These are phyloP conservation scores for Elongisporangium senticosum DNA, from an alignment of 352 stramenopile species.

Conservation along the genomic window DNA sequence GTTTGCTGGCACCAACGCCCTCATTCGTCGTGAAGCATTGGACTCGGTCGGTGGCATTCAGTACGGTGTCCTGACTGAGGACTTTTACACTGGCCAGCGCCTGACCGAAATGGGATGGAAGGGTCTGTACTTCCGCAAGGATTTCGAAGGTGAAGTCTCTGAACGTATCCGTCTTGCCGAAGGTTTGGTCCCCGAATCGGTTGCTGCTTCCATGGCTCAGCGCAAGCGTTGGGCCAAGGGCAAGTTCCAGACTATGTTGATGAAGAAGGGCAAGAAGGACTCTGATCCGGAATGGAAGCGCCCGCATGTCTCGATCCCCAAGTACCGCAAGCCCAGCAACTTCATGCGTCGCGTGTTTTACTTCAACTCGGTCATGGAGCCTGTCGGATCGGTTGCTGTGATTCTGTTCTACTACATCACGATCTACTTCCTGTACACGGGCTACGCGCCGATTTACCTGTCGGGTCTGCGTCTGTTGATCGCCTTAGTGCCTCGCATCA, in stretches of 20 bases:
- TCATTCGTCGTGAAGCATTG: slow-evolving; percentile 77
- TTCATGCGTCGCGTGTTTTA: slow-evolving; percentile 86
- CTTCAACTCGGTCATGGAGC: slow-evolving; percentile 79
- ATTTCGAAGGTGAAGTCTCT: slow-evolving; percentile 72
- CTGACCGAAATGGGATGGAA: slow-evolving; percentile 83
- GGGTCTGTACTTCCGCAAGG: slow-evolving; percentile 82
- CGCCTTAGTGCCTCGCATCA: slow-evolving; percentile 65
- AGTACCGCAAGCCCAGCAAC: slow-evolving; percentile 75
- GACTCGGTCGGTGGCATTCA: slow-evolving; percentile 84
- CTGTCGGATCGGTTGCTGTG: slow-evolving; percentile 64
- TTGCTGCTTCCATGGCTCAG: slow-evolving; percentile 68
- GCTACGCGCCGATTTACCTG: slow-evolving; percentile 78
- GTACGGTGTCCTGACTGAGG: slow-evolving; percentile 81
- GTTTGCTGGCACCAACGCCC: slow-evolving; percentile 75
- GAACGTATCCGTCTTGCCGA: slow-evolving; percentile 78
- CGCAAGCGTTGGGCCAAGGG: slow-evolving; percentile 82
- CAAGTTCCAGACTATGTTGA: slow-evolving; percentile 78
- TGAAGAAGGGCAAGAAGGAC: slow-evolving; percentile 80
- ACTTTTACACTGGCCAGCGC: slow-evolving; percentile 74
- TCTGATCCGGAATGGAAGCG: slow-evolving; percentile 77
- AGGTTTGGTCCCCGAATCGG: slow-evolving; percentile 74
- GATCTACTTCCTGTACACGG: slow-evolving; percentile 83
- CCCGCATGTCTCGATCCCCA: slow-evolving; percentile 60
- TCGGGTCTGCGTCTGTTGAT: slow-evolving; percentile 61
- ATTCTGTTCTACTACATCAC: slow-evolving; percentile 85